Conservation (phyloP, 345 rosid species). For the Sapria himalayana region DNA sequence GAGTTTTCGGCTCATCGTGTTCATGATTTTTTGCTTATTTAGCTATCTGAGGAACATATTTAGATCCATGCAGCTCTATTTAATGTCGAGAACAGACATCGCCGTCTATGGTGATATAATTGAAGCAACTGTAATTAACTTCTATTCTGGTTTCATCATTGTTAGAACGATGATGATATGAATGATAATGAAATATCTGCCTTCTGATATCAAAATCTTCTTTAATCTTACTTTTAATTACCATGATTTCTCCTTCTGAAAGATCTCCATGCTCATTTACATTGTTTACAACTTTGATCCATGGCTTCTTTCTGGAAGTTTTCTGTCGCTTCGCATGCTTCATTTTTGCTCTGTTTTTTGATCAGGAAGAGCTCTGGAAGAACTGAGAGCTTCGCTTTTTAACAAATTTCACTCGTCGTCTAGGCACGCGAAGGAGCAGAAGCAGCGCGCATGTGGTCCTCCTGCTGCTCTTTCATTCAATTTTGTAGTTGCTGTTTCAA, state of each 20-base stretch:
- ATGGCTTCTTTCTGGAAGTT: background rate
- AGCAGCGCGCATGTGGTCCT: constrained; percentile 41
- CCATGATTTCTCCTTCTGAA: background rate
- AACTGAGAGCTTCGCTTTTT: constrained; percentile 42
- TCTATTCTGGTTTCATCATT: too few relatives aligned
- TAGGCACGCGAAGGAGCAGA: constrained; percentile 43
- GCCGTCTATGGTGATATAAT: too few relatives aligned
- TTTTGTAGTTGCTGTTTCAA: constrained; percentile 50
- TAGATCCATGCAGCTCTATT: too few relatives aligned
- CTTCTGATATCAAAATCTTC: background rate
- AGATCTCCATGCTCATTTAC: background rate
- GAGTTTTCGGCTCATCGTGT: too few relatives aligned
- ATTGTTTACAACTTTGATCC: background rate
- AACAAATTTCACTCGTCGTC: constrained; percentile 34
- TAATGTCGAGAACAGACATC: too few relatives aligned
- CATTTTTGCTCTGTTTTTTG: background rate
- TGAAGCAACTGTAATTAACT: too few relatives aligned
- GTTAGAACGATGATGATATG: constrained; percentile 2
- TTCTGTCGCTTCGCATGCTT: background rate
- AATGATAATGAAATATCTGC: background rate
- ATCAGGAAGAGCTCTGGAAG: constrained; percentile 61
- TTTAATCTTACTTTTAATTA: background rate
- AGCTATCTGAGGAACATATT: too few relatives aligned
- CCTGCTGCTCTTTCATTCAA: constrained; percentile 60
- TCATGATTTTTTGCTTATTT: too few relatives aligned